Evolutionary conservation across 2,329 filamentous ascomycete species (phyloP).

Genomic region (Elsinoe ampelina): DNA sequence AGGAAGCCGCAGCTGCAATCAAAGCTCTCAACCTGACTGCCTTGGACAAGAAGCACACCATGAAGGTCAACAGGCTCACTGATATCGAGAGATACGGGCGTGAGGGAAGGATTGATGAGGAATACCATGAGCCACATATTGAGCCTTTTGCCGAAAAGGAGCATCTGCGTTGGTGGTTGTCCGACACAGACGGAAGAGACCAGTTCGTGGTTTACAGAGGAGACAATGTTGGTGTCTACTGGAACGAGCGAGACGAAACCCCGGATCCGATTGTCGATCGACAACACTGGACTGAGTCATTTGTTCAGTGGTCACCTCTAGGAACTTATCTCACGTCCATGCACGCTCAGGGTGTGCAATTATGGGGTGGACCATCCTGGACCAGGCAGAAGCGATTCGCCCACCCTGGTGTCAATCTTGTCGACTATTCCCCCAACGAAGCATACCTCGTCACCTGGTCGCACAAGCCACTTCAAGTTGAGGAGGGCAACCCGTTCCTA

Average conservation of each 20-base stretch:
- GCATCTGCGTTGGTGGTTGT: constrained; percentile 87
- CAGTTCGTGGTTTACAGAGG: constrained; percentile 92
- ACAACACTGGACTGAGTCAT: constrained; percentile 94
- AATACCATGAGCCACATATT: constrained; percentile 73
- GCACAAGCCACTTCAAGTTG: constrained; percentile 81
- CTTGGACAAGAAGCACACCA: constrained; percentile 93
- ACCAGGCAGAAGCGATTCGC: constrained; percentile 84
- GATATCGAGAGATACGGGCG: constrained; percentile 94
- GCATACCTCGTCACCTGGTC: constrained; percentile 97
- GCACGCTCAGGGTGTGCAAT: constrained; percentile 90
- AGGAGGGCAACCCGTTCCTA: constrained; percentile 73
- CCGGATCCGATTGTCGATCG: constrained; percentile 87
- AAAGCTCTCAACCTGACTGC: constrained; percentile 78
- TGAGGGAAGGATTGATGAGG: constrained; percentile 86
- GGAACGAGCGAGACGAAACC: constrained; percentile 92
- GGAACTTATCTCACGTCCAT: constrained; percentile 92
- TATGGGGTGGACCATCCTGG: constrained; percentile 91
- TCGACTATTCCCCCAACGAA: constrained; percentile 90
- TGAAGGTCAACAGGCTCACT: constrained; percentile 95
- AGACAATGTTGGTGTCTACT: constrained; percentile 88
- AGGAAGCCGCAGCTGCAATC: constrained; percentile 80
- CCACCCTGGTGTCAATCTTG: constrained; percentile 88
- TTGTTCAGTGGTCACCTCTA: constrained; percentile 94
- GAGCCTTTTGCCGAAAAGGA: constrained; percentile 85
- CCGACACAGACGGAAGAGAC: constrained; percentile 79